Evolutionary conservation across 306 rosid species (phyloP).

Genomic region (Sophora flavescens): DNA sequence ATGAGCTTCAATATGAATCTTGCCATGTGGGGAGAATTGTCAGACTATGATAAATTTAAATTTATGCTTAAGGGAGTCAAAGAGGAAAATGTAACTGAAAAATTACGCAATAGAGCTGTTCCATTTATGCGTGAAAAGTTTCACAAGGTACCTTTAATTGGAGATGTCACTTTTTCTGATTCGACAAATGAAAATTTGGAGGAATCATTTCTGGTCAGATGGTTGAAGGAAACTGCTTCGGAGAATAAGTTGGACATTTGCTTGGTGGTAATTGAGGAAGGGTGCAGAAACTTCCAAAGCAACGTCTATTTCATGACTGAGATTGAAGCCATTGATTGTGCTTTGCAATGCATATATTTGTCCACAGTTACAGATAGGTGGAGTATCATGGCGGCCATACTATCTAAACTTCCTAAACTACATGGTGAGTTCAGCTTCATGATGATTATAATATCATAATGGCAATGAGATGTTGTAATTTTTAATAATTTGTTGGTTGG

Average conservation of each 20-base stretch:
- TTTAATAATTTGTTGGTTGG: constrained; percentile 23
- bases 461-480: constrained; percentile 40
- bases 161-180: constrained; percentile 44
- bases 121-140: constrained; percentile 80
- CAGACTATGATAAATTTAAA: constrained; percentile 83
- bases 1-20: constrained; percentile 63
- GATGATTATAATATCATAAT: constrained; percentile 34
- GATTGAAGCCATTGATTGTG: constrained; percentile 85
- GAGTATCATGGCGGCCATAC: constrained; percentile 81
- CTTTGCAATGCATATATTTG: constrained; percentile 90
- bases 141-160: constrained; percentile 46
- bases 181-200: constrained; percentile 51
- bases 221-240: constrained; percentile 88
- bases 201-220: constrained; percentile 85
- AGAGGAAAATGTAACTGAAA: constrained; percentile 69
- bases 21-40: constrained; percentile 73
- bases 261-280: constrained; percentile 81
- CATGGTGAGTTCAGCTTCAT: constrained; percentile 68
- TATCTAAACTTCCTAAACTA: constrained; percentile 83
- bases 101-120: constrained; percentile 75
- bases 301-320: constrained; percentile 69
- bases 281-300: constrained; percentile 71
- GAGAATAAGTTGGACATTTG: constrained; percentile 89
- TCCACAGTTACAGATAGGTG: constrained; percentile 87
- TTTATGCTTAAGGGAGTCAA: constrained; percentile 88